Conservation (phyloP, 2,329 filamentous ascomycete genomes). For the Phialophora expanda region DNA sequence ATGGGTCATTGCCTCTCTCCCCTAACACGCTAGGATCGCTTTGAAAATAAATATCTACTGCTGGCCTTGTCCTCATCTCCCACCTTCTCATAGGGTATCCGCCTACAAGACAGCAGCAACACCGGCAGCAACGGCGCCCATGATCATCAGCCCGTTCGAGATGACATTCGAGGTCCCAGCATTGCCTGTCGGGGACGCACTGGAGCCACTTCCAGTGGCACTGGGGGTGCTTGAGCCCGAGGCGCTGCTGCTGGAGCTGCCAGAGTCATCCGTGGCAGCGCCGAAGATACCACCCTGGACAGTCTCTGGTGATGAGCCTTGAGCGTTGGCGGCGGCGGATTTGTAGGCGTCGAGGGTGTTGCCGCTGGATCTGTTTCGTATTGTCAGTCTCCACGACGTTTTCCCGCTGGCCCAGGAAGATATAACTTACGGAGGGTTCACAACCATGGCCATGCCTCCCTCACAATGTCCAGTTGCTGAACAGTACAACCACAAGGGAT, state of each 20-base stretch:
- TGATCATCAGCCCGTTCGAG: slow-evolving; percentile 26
- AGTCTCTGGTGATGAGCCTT: slow-evolving; percentile 26
- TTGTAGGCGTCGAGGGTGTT: slow-evolving; percentile 37
- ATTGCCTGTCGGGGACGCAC: slow-evolving; percentile 20
- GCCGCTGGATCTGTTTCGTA: slow-evolving; percentile 11
- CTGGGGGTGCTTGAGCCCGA: slow-evolving; percentile 9
- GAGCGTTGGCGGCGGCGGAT: slow-evolving; percentile 28
- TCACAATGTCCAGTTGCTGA: slow-evolving; percentile 58
- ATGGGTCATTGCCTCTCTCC: neutral
- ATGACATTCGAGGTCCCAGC: slow-evolving; percentile 21
- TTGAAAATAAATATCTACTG: slow-evolving; percentile 5
- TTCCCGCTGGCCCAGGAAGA: neutral
- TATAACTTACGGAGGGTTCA: slow-evolving; percentile 53
- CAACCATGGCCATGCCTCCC: slow-evolving; percentile 57
- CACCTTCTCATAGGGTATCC: neutral
- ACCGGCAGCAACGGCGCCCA: slow-evolving; percentile 30
- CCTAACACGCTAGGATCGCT: slow-evolving; percentile 1
- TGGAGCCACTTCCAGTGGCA: slow-evolving; percentile 13
- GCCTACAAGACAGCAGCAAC: slow-evolving; percentile 30
- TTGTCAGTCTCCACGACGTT: neutral
- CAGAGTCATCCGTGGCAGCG: slow-evolving; percentile 14
- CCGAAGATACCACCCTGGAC: slow-evolving; percentile 35
- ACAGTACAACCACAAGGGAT: slow-evolving; percentile 60
- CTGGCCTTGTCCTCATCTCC: neutral
- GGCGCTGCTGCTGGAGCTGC: slow-evolving; percentile 12